Percentiles rank a stretch among this genome's conserved stretches.
phyloP scores from a whole-genome alignment of 2,329 filamentous ascomycete genomes.

The Pseudogymnoascus sp. region DNA sequence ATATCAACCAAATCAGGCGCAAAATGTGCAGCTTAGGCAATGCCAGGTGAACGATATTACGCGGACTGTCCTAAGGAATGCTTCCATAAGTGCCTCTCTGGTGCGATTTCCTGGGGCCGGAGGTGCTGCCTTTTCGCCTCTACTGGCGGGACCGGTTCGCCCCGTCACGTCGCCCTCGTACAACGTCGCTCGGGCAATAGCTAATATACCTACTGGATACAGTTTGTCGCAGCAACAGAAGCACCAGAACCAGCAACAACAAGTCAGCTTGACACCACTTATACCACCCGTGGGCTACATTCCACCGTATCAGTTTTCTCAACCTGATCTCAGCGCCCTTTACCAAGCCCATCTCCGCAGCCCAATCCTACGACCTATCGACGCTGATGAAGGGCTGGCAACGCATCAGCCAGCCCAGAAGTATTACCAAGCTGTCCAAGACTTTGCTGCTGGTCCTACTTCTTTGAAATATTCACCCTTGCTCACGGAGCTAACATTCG shows the following conservation, averaged over 20 bases:
- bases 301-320: conserved; percentile 29
- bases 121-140: not conserved
- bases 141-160: not conserved
- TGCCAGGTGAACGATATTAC: not conserved
- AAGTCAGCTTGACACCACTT: not conserved
- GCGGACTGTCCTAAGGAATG: not conserved
- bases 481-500: conserved; percentile 31
- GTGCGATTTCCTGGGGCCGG: not conserved
- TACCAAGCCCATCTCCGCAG: conserved; percentile 53
- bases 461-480: conserved; percentile 23
- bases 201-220: not conserved
- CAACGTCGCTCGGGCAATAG: not conserved
- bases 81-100: not conserved
- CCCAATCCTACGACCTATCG: conserved; percentile 35
- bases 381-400: conserved; percentile 19
- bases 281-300: not conserved
- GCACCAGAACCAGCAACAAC: too few relatives aligned
- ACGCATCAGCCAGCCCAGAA: conserved; percentile 20
- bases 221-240: not conserved
- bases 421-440: conserved; percentile 50
- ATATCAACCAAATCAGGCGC: not conserved
- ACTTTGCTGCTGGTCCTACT: conserved; percentile 42
- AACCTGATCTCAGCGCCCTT: conserved; percentile 41
- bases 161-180: not conserved
- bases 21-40: not conserved